phyloP scores from a whole-genome alignment of 768 basidiomycete genomes.

The Multifurca ochricompacta region DNA sequence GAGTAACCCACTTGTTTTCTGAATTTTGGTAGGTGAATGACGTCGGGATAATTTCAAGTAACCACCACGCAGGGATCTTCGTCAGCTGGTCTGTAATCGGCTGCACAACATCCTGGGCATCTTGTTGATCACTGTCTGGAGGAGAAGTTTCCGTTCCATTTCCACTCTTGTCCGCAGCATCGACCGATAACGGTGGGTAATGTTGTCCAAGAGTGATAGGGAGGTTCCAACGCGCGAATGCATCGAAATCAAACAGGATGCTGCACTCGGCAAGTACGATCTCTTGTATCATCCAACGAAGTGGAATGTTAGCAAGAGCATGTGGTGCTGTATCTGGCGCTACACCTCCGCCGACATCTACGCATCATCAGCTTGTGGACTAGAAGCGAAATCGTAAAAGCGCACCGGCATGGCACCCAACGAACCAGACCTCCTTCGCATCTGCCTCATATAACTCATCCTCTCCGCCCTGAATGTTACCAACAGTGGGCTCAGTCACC shows the following conservation, averaged over 20 bases:
- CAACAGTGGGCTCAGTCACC: no score
- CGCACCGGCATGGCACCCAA: slow-evolving; percentile 19
- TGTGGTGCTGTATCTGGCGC: neutral
- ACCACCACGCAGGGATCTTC: slow-evolving; percentile 48
- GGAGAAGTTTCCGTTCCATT: neutral
- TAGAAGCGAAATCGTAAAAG: neutral
- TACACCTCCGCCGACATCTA: slow-evolving; percentile 19
- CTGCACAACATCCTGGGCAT: slow-evolving; percentile 34
- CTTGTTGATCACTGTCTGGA: neutral
- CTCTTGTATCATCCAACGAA: slow-evolving; percentile 21
- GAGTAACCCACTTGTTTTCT: slow-evolving; percentile 44
- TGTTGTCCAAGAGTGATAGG: neutral
- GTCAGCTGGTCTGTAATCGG: slow-evolving; percentile 48
- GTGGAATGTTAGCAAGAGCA: slow-evolving; percentile 15
- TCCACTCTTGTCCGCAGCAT: neutral
- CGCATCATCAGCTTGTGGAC: neutral
- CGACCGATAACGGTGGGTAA: neutral
- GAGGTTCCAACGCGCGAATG: slow-evolving; percentile 11
- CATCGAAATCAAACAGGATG: slow-evolving; percentile 8
- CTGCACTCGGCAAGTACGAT: neutral
- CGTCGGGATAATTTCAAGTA: slow-evolving; percentile 60
- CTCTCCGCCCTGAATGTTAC: neutral
- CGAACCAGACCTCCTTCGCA: slow-evolving; percentile 19
- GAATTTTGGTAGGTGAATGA: slow-evolving; percentile 49
- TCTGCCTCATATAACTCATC: slow-evolving; percentile 7